These are phyloP conservation scores for Colletotrichum cereale DNA, from an alignment of 2,329 filamentous ascomycete species.

Conservation along the genomic window DNA sequence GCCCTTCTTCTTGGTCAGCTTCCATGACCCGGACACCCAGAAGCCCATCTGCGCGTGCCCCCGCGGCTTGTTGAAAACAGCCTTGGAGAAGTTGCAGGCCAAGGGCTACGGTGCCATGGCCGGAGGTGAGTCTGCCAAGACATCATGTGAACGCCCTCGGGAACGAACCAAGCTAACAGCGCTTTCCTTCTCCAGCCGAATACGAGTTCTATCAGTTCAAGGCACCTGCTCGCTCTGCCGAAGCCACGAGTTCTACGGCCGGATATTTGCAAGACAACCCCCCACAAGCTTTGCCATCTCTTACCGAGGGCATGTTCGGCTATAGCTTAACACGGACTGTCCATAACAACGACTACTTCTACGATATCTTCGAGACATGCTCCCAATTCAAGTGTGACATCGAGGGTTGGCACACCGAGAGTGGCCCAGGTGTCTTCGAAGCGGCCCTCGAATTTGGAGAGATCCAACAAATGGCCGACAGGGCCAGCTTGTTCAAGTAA, in stretches of 20 bases:
- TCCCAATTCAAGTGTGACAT: conserved; percentile 82
- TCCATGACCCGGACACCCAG: conserved; percentile 83
- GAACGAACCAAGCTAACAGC: conserved; percentile 7
- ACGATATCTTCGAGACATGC: conserved; percentile 86
- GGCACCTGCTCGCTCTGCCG: conserved; percentile 66
- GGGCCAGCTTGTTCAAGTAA: conserved; percentile 90
- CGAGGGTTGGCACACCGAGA: conserved; percentile 97
- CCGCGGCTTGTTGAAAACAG: conserved; percentile 77
- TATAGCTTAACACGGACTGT: conserved; percentile 90
- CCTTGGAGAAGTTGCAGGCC: conserved; percentile 74
- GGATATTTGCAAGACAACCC: conserved; percentile 80
- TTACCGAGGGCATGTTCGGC: conserved; percentile 96
- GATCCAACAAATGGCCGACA: conserved; percentile 90
- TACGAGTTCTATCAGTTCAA: conserved; percentile 97
- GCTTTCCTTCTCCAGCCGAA: conserved; percentile 71
- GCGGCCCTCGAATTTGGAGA: conserved; percentile 93
- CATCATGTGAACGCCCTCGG: background rate
- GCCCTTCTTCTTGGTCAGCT: conserved; percentile 87
- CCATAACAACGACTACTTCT: conserved; percentile 94
- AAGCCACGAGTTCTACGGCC: conserved; percentile 76
- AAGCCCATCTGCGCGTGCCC: conserved; percentile 82
- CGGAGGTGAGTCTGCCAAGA: conserved; percentile 72
- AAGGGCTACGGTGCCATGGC: conserved; percentile 88
- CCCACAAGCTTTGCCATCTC: conserved; percentile 77
- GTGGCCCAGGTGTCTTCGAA: conserved; percentile 93